phyloP scores from a whole-genome alignment of 2,329 filamentous ascomycete genomes.

The Whalleya microplaca region DNA sequence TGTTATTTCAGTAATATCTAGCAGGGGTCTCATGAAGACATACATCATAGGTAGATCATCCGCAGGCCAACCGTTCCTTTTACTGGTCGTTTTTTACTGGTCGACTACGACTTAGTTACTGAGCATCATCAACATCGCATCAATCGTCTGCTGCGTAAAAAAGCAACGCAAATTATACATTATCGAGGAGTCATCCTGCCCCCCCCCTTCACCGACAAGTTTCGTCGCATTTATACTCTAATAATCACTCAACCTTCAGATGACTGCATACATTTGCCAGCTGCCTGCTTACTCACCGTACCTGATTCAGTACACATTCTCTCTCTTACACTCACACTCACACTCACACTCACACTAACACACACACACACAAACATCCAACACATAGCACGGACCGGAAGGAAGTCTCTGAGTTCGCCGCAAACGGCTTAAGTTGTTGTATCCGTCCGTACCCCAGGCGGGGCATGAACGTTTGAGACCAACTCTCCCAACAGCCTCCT shows the following conservation, averaged over 20 bases:
- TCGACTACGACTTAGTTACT: constrained; percentile 17
- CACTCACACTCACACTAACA: too few species aligned
- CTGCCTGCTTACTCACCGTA: constrained; percentile 5
- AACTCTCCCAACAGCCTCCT: not conserved
- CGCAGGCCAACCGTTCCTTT: constrained; percentile 19
- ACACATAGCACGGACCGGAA: constrained; percentile 4
- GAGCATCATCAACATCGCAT: constrained; percentile 15
- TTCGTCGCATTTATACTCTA: constrained; percentile 16
- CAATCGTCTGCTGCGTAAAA: constrained; percentile 10
- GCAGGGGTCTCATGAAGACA: constrained; percentile 19
- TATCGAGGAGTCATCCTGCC: constrained; percentile 2
- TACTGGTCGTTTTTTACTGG: too few species aligned
- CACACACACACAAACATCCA: constrained; percentile 2
- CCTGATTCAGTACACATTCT: not conserved
- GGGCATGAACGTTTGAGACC: constrained; percentile 4
- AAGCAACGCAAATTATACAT: constrained; percentile 9
- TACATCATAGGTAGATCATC: constrained; percentile 36
- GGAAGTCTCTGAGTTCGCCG: constrained; percentile 1
- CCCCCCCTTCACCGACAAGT: constrained; percentile 22
- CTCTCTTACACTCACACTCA: constrained; percentile 8
- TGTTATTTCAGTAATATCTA: not conserved
- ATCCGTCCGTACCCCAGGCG: not conserved
- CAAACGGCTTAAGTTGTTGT: not conserved
- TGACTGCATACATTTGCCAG: too few species aligned
- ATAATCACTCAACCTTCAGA: constrained; percentile 23